Evolutionary conservation across 225 moss, liverwort and hornwort species (phyloP).

Genomic region (Neckera pumila): DNA sequence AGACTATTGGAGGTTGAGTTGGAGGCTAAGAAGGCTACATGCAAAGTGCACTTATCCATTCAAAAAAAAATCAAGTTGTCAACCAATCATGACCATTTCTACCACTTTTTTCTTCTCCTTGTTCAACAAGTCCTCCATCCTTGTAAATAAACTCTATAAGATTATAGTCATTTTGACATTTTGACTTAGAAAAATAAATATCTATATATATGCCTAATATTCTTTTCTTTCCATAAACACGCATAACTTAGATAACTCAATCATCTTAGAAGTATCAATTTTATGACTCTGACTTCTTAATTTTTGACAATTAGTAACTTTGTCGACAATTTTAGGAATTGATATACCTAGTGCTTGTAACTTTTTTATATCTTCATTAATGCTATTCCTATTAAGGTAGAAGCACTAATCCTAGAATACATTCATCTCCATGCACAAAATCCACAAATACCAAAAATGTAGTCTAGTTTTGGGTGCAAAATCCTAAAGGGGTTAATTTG

Average conservation of each 20-base stretch:
- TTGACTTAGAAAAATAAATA: no score
- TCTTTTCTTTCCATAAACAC: no score
- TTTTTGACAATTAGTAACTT: neutral
- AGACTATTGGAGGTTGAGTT: no score
- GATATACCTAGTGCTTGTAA: neutral
- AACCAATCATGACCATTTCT: no score
- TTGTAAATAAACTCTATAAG: no score
- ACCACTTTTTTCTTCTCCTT: no score
- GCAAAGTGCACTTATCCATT: neutral
- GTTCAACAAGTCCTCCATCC: no score
- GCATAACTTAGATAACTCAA: neutral
- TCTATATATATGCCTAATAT: no score
- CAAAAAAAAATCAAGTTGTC: neutral
- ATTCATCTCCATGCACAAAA: neutral
- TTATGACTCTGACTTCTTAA: rapidly evolving
- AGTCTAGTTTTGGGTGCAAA: neutral
- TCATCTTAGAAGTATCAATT: neutral
- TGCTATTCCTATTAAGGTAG: no score
- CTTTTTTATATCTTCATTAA: neutral
- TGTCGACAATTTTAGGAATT: neutral
- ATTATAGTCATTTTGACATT: no score
- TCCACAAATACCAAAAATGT: neutral
- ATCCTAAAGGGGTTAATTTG: neutral
- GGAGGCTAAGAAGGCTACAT: neutral
- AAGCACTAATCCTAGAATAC: neutral